A percentile compares a stretch with the other conserved stretches of the same genome.
Conservation (phyloP, 257 asterid species). For the Haberlea rhodopensis region DNA sequence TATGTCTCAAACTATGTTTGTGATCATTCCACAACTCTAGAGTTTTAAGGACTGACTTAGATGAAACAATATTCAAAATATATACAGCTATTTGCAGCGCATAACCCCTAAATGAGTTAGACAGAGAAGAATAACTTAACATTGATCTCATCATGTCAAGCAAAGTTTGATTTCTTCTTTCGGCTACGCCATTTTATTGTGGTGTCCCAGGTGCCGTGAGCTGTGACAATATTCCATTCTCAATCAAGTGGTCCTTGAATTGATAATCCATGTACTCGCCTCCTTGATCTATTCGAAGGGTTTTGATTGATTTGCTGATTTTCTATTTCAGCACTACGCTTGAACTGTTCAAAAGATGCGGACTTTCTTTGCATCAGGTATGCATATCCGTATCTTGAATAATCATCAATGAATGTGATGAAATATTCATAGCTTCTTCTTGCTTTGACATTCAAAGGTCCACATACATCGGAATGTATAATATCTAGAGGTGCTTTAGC, state of each 20-base stretch:
- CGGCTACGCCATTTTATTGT: neutral
- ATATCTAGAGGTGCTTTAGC: neutral
- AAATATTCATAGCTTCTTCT: neutral
- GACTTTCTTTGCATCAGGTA: neutral
- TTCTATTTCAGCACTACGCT: neutral
- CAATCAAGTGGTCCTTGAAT: neutral
- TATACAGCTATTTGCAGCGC: too few relatives aligned
- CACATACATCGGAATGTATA: neutral
- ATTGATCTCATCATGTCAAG: slow-evolving; percentile 7
- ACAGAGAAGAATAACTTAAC: neutral
- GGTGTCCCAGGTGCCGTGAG: slow-evolving; percentile 1
- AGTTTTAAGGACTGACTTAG: neutral
- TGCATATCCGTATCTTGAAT: neutral
- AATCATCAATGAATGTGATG: neutral
- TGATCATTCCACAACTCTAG: neutral
- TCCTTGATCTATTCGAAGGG: neutral
- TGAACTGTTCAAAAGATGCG: neutral
- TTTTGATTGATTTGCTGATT: neutral
- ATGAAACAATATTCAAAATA: neutral
- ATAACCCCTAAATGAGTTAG: neutral
- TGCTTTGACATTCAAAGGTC: neutral
- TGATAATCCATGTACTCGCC: neutral
- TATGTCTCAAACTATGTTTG: neutral
- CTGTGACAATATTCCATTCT: slow-evolving; percentile 1
- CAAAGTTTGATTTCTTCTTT: neutral